phyloP scores from a whole-genome alignment of 2,329 filamentous ascomycete genomes.

The Capronia coronata region DNA sequence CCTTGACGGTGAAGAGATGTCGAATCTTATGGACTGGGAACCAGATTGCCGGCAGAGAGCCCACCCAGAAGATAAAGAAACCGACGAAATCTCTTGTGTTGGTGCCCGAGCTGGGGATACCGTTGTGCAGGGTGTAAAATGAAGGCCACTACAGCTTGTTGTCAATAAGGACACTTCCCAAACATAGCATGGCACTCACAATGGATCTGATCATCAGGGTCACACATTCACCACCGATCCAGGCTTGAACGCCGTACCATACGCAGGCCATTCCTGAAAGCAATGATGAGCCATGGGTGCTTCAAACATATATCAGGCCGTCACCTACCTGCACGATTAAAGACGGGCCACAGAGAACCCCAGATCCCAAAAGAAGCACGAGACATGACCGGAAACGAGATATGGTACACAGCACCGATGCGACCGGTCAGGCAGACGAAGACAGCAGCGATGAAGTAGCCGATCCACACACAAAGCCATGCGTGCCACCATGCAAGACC shows the following conservation, averaged over 20 bases:
- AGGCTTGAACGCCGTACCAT: constrained; percentile 36
- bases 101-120: no score
- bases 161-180: no score
- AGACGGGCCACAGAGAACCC: constrained; percentile 72
- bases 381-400: constrained; percentile 40
- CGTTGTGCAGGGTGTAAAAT: no score
- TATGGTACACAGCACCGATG: constrained; percentile 39
- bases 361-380: constrained; percentile 35
- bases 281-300: no score
- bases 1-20: constrained; percentile 86
- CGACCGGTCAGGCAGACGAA: constrained; percentile 36
- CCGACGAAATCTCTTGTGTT: no score
- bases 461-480: constrained; percentile 38
- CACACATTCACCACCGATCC: constrained; percentile 36
- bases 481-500: constrained; percentile 41
- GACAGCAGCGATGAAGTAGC: constrained; percentile 35
- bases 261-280: constrained; percentile 64
- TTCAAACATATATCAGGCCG: no score
- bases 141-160: no score
- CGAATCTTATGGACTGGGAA: constrained; percentile 41
- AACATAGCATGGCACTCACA: no score
- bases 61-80: no score
- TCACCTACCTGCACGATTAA: constrained; percentile 80
- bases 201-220: constrained; percentile 11
- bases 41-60: no score